phyloP scores from a whole-genome alignment of 1,139 yeast genomes.

The Candida gigantensis region DNA sequence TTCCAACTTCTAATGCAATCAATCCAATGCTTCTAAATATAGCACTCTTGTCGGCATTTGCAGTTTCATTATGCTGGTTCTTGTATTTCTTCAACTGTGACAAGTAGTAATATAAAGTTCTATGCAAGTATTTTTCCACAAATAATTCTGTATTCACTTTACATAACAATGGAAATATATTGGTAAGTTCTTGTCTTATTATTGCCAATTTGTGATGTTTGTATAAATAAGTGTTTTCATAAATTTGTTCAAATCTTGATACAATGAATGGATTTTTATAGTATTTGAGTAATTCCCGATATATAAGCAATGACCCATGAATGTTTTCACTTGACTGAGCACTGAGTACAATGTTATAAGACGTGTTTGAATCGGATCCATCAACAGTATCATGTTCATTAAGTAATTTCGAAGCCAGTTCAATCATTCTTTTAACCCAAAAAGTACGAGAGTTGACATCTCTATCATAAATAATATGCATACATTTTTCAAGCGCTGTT shows the following conservation, averaged over 20 bases:
- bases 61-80: constrained; percentile 40
- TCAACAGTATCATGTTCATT: constrained; percentile 23
- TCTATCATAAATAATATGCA: constrained; percentile 75
- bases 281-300: constrained; percentile 76
- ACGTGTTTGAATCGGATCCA: constrained; percentile 9
- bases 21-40: constrained; percentile 85
- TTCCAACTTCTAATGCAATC: constrained; percentile 79
- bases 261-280: constrained; percentile 53
- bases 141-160: constrained; percentile 75
- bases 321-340: constrained; percentile 60
- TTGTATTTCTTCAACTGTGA: constrained; percentile 75
- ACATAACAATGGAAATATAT: constrained; percentile 80
- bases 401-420: constrained; percentile 50
- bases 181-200: constrained; percentile 80
- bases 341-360: constrained; percentile 28
- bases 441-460: constrained; percentile 69
- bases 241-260: constrained; percentile 69
- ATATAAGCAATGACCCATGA: constrained; percentile 85
- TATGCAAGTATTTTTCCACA: constrained; percentile 78
- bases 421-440: constrained; percentile 75
- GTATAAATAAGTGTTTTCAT: constrained; percentile 71
- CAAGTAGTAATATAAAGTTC: constrained; percentile 75
- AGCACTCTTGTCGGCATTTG: constrained; percentile 65
- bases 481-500: constrained; percentile 72
- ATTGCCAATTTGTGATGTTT: constrained; percentile 76